Evolutionary conservation across 371 early-diverging fungal species (phyloP).

Genomic region (Mortierella sp.): DNA sequence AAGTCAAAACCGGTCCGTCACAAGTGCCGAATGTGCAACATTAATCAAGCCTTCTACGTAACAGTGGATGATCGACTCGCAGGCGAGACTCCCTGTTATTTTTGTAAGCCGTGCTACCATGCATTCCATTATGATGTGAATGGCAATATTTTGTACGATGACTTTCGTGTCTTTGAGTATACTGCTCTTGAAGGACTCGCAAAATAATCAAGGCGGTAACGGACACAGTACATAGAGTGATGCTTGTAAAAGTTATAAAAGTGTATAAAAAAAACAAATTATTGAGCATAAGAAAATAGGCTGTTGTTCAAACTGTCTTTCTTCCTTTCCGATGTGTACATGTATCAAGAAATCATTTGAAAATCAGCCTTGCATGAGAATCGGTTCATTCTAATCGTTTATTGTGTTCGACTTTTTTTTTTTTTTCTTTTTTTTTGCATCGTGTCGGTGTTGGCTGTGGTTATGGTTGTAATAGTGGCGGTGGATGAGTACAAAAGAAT

Average conservation of each 20-base stretch:
- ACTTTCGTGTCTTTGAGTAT: slow-evolving; percentile 37
- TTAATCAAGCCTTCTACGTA: slow-evolving; percentile 74
- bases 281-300: no score
- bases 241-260: background rate
- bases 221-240: no score
- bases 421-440: background rate
- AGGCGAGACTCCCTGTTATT: slow-evolving; percentile 82
- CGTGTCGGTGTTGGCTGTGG: background rate
- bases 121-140: slow-evolving; percentile 78
- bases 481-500: background rate
- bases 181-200: background rate
- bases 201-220: background rate
- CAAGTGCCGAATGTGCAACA: slow-evolving; percentile 77
- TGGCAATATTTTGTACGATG: slow-evolving; percentile 65
- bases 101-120: slow-evolving; percentile 80
- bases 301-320: no score
- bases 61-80: slow-evolving; percentile 78
- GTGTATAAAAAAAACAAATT: background rate
- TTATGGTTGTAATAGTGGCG: background rate
- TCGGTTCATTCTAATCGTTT: background rate
- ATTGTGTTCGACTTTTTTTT: slow-evolving; percentile 3
- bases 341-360: no score
- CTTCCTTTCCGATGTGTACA: no score
- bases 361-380: background rate
- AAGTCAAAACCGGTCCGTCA: slow-evolving; percentile 58